Conservation (phyloP, 2,329 filamentous ascomycete genomes). For the Fusarium siculi region DNA sequence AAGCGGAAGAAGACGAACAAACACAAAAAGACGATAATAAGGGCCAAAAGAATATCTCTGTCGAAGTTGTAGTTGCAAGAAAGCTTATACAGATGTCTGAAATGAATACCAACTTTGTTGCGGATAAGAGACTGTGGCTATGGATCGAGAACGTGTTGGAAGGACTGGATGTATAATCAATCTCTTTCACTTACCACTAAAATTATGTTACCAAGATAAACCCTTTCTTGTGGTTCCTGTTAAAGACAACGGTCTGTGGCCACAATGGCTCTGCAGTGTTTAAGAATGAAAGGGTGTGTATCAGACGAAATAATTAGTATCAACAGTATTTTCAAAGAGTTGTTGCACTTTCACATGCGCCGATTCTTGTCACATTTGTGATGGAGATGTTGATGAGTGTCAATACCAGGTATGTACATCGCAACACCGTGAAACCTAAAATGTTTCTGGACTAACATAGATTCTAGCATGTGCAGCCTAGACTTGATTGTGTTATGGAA, state of each 20-base stretch:
- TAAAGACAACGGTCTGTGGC: no score
- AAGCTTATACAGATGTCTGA: background rate
- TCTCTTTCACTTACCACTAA: background rate
- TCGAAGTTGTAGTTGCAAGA: background rate
- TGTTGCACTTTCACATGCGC: background rate
- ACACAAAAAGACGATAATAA: rapidly evolving
- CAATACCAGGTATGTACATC: no score
- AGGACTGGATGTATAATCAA: background rate
- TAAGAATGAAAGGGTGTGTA: background rate
- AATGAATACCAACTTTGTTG: background rate
- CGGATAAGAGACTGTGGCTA: background rate
- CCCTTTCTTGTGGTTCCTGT: background rate
- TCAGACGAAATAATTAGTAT: no score
- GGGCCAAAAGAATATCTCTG: background rate
- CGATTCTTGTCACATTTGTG: background rate
- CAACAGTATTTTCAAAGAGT: background rate
- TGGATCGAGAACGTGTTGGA: background rate
- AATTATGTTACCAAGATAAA: rapidly evolving
- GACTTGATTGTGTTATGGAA: background rate
- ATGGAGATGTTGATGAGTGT: background rate
- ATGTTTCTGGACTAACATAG: background rate
- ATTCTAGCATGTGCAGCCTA: background rate
- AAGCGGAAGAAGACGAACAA: background rate
- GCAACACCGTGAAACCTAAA: background rate
- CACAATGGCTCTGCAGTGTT: rapidly evolving